Evolutionary conservation across 192 early-diverging fungal genomes (phyloP).

Genomic region (Linderina pennispora): DNA sequence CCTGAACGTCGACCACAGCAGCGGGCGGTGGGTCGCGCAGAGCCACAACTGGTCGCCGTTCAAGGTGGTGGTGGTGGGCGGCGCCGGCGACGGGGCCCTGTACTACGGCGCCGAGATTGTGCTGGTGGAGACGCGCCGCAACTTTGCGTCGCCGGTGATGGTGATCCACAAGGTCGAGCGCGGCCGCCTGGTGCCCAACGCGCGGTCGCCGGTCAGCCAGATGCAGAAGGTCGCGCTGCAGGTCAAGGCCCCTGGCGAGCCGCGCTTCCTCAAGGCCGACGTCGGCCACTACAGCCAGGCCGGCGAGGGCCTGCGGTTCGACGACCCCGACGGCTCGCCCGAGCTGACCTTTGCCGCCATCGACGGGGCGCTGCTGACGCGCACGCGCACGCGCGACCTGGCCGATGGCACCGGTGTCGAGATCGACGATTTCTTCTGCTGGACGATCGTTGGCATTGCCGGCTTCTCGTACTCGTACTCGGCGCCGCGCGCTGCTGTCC

Average conservation of each 20-base stretch:
- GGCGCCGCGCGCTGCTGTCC: slow-evolving; percentile 1
- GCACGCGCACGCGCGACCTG: slow-evolving; percentile 12
- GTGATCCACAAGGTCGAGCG: slow-evolving; percentile 78
- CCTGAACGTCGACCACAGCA: slow-evolving; percentile 54
- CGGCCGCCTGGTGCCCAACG: slow-evolving; percentile 55
- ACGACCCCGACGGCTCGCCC: slow-evolving; percentile 40
- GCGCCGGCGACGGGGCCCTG: slow-evolving; percentile 11
- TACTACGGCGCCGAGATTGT: slow-evolving; percentile 71
- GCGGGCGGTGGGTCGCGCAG: slow-evolving; percentile 41
- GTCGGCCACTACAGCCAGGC: slow-evolving; percentile 28
- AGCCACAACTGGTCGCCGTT: slow-evolving; percentile 49
- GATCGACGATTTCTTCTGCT: slow-evolving; percentile 76
- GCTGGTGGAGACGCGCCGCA: slow-evolving; percentile 57
- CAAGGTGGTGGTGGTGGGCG: slow-evolving; percentile 22
- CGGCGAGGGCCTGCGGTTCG: slow-evolving; percentile 13
- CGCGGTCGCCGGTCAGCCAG: slow-evolving; percentile 68
- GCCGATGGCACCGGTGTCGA: slow-evolving; percentile 18
- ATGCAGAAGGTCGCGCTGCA: slow-evolving; percentile 79
- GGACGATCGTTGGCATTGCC: slow-evolving; percentile 79
- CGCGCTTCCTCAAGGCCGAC: slow-evolving; percentile 30
- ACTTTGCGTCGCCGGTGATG: slow-evolving; percentile 59
- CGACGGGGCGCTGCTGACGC: slow-evolving; percentile 11
- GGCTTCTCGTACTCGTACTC: slow-evolving; percentile 44
- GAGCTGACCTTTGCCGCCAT: slow-evolving; percentile 42
- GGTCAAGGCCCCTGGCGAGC: slow-evolving; percentile 23